Evolutionary conservation across 257 asterid species (phyloP), one percentile per base, ranked within the genome.

Genomic region (Salvia splendens): DNA sequence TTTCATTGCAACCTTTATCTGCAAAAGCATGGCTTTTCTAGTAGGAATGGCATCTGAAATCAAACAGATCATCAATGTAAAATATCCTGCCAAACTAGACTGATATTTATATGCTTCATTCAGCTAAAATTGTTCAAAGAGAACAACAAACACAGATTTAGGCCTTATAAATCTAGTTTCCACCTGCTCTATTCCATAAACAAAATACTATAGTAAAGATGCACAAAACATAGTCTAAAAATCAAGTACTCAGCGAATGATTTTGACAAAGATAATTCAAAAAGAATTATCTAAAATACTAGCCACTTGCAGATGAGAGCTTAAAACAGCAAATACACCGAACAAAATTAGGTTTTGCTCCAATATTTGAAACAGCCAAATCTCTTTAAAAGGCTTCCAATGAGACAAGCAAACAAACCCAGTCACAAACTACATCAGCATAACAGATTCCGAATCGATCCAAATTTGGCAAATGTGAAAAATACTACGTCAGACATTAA

Each of bases 1-100:
- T 85, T 89, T 92, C 98, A 89, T 92, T 54, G 98, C 95, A 66
- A 92, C 98, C 63, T 86, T 85, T 69, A 92, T 87, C 80, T 92
- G 98, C 87, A 87, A 81, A 74, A 89, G 84, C 98, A 92, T 92
- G 67, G 97, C 87, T 67, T 71, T 83, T 54, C 78, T 87, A 41
- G 97, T 80, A 51, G 98, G 97, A 73, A 92, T 87, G 42, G 93
- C 89, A 83, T 84, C 98, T 92, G 91, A 50, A 80, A 56, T 42
- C 51, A 67, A 70, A 63, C 60, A 58, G 6, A 71, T 20, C 62
- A 70, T 76, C 60, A 81, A 70, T 64, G 30, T 33, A 68, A 52
- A 69, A 57, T 6, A 49, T 30, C 51, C 60, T 41, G n/a, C 12
- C 6, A 50, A 64, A 55, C 50, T 67, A 28, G 61, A 64, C 58